Evolutionary conservation across 2,329 filamentous ascomycete species (phyloP), one percentile per base, ranked within the genome.

Genomic region (Apiospora phragmitis): DNA sequence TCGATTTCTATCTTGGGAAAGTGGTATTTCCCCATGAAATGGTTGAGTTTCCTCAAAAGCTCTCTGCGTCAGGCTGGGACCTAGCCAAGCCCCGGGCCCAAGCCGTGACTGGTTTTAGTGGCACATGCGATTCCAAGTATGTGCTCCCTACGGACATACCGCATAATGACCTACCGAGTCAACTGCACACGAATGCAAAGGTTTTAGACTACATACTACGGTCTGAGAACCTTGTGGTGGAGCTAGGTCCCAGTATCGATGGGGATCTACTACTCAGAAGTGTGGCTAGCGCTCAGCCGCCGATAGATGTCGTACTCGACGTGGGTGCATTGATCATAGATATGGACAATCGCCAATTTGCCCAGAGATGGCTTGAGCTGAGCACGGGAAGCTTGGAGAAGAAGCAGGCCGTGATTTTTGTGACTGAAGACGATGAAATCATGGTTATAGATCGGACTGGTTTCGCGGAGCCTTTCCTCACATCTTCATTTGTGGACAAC

Each of bases 271-370:
- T 70, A 24, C 7, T 67, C 9, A 21, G 16, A 26, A 24, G 2
- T 14, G 11, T 69, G 62, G 26, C 18, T 14, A 12, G 35, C 7
- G 3, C 42, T 26, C 5, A 32, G 14, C 62, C 65, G 12, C 32
- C 32, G 12, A 47, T 71, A 41, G 38, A 85, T 0, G 91, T 94
- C 0, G 86, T 94, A 0, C 82, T 94, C 0, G 92, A 94, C 73
- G 91, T 92, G 0, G 92, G 92, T 0, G 92, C 92, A 0, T 89
- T 91, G 67, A 87, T 94, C 6, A 77, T 94, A 0, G 91, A 94
- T 41, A 79, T 91, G 0, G 83, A 81, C 21, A 93, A 93, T 72
- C 3, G 80, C 0, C 79, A 85, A 3, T 82, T 93, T 3, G 88
- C 89, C 0, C 72, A 74, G 9, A 70, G 74, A 1, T 93, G 90